phyloP scores from a whole-genome alignment of 371 early-diverging fungal genomes.

The Mucor sp. region DNA sequence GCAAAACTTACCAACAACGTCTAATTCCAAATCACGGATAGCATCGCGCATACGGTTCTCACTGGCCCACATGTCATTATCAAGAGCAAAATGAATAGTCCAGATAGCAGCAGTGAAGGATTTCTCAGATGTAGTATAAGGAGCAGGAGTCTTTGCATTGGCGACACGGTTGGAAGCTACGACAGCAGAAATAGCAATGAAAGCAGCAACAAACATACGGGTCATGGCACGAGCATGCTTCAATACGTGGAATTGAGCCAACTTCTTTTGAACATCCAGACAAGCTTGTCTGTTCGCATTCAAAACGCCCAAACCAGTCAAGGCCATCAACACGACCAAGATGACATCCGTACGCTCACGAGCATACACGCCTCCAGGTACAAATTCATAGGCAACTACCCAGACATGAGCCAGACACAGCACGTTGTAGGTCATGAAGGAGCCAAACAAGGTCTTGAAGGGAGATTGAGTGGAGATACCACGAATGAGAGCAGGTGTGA shows the following conservation, averaged over 20 bases:
- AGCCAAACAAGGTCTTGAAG: conserved; percentile 65
- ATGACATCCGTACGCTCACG: conserved; percentile 79
- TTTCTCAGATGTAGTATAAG: conserved; percentile 66
- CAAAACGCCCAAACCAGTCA: conserved; percentile 53
- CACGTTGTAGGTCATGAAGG: conserved; percentile 68
- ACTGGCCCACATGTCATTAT: conserved; percentile 84
- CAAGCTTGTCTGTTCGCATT: conserved; percentile 42
- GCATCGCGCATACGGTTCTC: conserved; percentile 75
- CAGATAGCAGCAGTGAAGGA: conserved; percentile 82
- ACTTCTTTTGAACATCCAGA: conserved; percentile 24
- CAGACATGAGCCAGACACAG: conserved; percentile 76
- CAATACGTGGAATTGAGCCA: conserved; percentile 38
- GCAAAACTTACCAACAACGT: conserved; percentile 70
- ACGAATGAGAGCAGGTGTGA: conserved; percentile 63
- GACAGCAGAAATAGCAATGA: conserved; percentile 36
- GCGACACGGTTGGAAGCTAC: conserved; percentile 35
- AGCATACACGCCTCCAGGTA: conserved; percentile 74
- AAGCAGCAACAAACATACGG: conserved; percentile 27
- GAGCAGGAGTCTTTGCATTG: conserved; percentile 51
- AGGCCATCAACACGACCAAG: conserved; percentile 53
- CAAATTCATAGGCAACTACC: conserved; percentile 85
- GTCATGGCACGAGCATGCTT: conserved; percentile 42
- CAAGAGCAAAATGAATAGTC: conserved; percentile 87
- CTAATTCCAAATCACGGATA: conserved; percentile 76
- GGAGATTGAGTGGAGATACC: conserved; percentile 62